These are phyloP conservation scores for Ophiostoma montium DNA, from an alignment of 2,329 filamentous ascomycete species.

Conservation along the genomic window DNA sequence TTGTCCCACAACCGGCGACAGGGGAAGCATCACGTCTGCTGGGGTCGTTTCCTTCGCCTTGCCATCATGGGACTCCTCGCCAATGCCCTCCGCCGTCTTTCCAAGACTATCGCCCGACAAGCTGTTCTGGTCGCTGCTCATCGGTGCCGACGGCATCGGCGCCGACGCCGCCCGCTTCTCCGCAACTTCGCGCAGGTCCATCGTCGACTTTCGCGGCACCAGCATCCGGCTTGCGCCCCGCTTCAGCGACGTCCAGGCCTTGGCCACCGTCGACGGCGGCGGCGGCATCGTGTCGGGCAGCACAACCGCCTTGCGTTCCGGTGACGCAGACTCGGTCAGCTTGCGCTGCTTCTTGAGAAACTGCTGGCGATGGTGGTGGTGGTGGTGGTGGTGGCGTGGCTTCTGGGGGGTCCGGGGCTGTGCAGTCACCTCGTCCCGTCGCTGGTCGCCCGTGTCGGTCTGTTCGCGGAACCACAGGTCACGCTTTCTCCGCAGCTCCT, in stretches of 20 bases:
- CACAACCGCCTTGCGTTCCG: not conserved
- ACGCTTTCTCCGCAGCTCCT: constrained; percentile 6
- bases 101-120: not conserved
- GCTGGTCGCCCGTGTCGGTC: not conserved
- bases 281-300: not conserved
- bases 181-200: constrained; percentile 4
- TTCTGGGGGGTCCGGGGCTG: not conserved
- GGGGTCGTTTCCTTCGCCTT: not conserved
- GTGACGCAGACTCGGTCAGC: not conserved
- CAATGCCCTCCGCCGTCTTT: not conserved
- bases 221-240: constrained; percentile 6
- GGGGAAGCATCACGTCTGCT: not conserved
- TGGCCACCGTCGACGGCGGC: constrained; percentile 4
- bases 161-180: constrained; percentile 2
- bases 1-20: not conserved
- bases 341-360: not conserved
- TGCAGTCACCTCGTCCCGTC: not conserved
- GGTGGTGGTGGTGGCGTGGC: not conserved
- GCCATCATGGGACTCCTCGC: not conserved
- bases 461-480: constrained; percentile 10
- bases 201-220: constrained; percentile 6
- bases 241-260: constrained; percentile 10
- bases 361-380: not conserved
- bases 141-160: not conserved
- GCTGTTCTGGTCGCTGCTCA: not conserved